Base-by-base conservation (phyloP, 768 basidiomycete genomes). In the Chalciporus chontae region DNA sequence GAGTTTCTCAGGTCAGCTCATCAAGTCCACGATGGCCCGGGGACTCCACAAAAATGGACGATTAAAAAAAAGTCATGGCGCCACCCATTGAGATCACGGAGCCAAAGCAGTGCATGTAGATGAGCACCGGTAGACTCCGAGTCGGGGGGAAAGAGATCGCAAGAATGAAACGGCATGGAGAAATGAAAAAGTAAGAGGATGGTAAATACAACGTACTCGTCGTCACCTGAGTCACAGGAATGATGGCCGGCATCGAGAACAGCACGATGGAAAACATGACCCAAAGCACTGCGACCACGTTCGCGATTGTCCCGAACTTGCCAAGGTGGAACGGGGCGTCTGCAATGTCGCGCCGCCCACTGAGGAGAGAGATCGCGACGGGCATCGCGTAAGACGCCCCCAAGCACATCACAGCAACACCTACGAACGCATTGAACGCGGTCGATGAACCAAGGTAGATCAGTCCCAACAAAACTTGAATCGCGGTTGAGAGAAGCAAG, bases 391-490 rank as follows among this genome's bases (percentile, higher is more conserved):
- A 83, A 42, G 79, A 80, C n/a, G 79, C 76, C 3, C 80, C 79
- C 10, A 85, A 70, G 58, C 82, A 84, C 50, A 85, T 84, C 18
- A 83, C 80, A 0, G 79, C 80, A 4, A 85, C 81, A 11, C 83
- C 80, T 4, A 81, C 77, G 54, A 86, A 85, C 3, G 81, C 84
- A 51, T 83, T 84, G 64, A 85, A 85, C 2, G 82, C 84, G 0
- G 79, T 76, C 40, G 72, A 76, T 0, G 78, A 81, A 11, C 77
- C 84, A 18, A 87, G 77, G 56, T 77, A 80, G 54, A 85, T 78
- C 19, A 85, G 69, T 3, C 82, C 84, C 45, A 85, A 73, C 24
- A 84, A 67, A 1, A 83, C 70, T 43, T 84, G 80, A 36, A 85
- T 74, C 4, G 57, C 48, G 3, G 81, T 80, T 11, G 82, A 81